A percentile compares a stretch with the other conserved stretches of the same genome.
Conservation (phyloP, 176 grass and related monocot genomes). For the Guadua angustifolia region DNA sequence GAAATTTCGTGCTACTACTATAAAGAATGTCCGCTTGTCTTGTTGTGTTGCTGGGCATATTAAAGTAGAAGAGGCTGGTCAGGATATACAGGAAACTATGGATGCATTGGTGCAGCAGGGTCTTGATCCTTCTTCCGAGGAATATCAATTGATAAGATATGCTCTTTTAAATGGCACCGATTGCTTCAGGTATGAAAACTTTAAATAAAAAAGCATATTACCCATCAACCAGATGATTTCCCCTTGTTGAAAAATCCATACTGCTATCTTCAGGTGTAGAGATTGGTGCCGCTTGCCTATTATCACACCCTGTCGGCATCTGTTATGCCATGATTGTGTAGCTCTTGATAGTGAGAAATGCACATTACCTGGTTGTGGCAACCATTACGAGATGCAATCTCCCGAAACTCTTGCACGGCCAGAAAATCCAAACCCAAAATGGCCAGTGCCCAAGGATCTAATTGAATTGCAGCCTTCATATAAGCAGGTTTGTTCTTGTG, state of each 20-base stretch:
- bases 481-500: conserved; percentile 66
- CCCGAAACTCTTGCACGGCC: conserved; percentile 70
- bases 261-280: conserved; percentile 68
- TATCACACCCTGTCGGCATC: conserved; percentile 89
- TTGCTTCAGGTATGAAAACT: conserved; percentile 72
- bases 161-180: conserved; percentile 75
- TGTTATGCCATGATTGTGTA: conserved; percentile 92
- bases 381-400: conserved; percentile 93
- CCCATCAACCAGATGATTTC: neutral
- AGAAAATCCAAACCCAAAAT: conserved; percentile 99
- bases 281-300: conserved; percentile 88
- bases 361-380: conserved; percentile 72
- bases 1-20: conserved; percentile 86
- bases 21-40: conserved; percentile 91
- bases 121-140: conserved; percentile 86
- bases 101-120: conserved; percentile 68
- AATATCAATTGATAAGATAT: conserved; percentile 73
- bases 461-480: conserved; percentile 99
- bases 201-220: conserved; percentile 29
- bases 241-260: conserved; percentile 7
- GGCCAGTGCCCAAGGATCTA: conserved; percentile 98
- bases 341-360: conserved; percentile 90
- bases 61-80: conserved; percentile 85
- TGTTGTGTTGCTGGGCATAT: conserved; percentile 96
- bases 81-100: conserved; percentile 97